A percentile compares a stretch with the other conserved stretches of the same genome.
Evolutionary conservation across 1,139 yeast species (phyloP).

Genomic region (Keqinozyma sinolaborantium): DNA sequence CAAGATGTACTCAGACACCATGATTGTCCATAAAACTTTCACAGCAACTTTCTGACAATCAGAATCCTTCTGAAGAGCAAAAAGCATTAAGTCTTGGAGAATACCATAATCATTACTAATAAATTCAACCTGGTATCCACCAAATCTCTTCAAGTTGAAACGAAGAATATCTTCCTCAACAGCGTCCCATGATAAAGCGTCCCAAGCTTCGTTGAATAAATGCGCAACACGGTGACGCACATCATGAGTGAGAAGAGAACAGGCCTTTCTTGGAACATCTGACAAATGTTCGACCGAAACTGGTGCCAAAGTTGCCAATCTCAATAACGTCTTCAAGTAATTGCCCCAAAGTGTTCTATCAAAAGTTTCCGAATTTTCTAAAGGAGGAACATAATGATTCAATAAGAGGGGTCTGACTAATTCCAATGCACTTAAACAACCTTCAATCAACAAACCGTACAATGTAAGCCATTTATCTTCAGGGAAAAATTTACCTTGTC

Average conservation of each 20-base stretch:
- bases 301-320: slow-evolving; percentile 52
- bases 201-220: slow-evolving; percentile 66
- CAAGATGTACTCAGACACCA: slow-evolving; percentile 62
- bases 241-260: slow-evolving; percentile 60
- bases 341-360: slow-evolving; percentile 64
- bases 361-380: slow-evolving; percentile 44
- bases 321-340: slow-evolving; percentile 56
- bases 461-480: slow-evolving; percentile 67
- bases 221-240: slow-evolving; percentile 59
- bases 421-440: slow-evolving; percentile 56
- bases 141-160: slow-evolving; percentile 60
- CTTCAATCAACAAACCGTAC: slow-evolving; percentile 58
- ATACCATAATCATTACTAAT: slow-evolving; percentile 58
- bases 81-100: slow-evolving; percentile 61
- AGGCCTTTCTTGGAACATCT: slow-evolving; percentile 71
- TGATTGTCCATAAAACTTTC: slow-evolving; percentile 66
- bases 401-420: slow-evolving; percentile 55
- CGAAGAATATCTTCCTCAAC: slow-evolving; percentile 54
- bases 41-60: slow-evolving; percentile 65
- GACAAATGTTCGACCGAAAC: slow-evolving; percentile 63
- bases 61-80: slow-evolving; percentile 66
- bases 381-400: slow-evolving; percentile 51
- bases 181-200: slow-evolving; percentile 67
- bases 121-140: slow-evolving; percentile 73
- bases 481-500: slow-evolving; percentile 62